Evolutionary conservation across 805 yeast genomes (phyloP).

Genomic region (Yarrowia porcina): DNA sequence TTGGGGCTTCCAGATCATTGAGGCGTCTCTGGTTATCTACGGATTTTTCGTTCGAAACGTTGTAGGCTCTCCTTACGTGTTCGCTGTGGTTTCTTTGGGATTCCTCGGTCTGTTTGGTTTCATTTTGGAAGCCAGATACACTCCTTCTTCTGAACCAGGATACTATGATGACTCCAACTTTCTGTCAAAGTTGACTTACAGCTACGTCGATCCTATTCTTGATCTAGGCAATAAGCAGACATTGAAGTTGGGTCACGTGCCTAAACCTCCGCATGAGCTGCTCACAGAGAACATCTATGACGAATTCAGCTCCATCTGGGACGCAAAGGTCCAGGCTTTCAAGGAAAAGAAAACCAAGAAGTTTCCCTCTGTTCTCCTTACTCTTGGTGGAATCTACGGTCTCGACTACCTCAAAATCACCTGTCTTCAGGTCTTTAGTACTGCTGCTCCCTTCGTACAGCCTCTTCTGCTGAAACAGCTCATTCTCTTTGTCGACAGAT

Average conservation of each 20-base stretch:
- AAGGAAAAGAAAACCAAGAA: not conserved
- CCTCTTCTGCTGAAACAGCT: slow-evolving; percentile 44
- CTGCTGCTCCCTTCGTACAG: slow-evolving; percentile 43
- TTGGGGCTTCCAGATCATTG: slow-evolving; percentile 29
- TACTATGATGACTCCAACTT: slow-evolving; percentile 5
- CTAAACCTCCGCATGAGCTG: slow-evolving; percentile 31
- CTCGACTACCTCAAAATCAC: slow-evolving; percentile 44
- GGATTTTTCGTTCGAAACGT: slow-evolving; percentile 21
- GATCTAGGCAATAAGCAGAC: not conserved
- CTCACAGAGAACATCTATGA: slow-evolving; percentile 38
- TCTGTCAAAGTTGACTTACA: not conserved
- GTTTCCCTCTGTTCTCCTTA: slow-evolving; percentile 27
- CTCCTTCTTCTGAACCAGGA: not conserved
- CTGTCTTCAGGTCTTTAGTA: slow-evolving; percentile 45
- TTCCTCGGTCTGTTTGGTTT: slow-evolving; percentile 10
- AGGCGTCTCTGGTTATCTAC: slow-evolving; percentile 27
- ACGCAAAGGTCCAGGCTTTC: slow-evolving; percentile 28
- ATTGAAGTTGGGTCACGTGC: not conserved
- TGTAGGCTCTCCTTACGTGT: not conserved
- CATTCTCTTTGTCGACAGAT: slow-evolving; percentile 48
- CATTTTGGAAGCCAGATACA: slow-evolving; percentile 37
- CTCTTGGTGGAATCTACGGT: slow-evolving; percentile 43
- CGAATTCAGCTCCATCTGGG: slow-evolving; percentile 36
- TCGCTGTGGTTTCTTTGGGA: not conserved
- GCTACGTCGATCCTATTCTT: not conserved